Percentiles rank a stretch among this genome's conserved stretches.
These are phyloP conservation scores for Boletus pseudopeckii DNA, from an alignment of 768 basidiomycete species.

Conservation along the genomic window DNA sequence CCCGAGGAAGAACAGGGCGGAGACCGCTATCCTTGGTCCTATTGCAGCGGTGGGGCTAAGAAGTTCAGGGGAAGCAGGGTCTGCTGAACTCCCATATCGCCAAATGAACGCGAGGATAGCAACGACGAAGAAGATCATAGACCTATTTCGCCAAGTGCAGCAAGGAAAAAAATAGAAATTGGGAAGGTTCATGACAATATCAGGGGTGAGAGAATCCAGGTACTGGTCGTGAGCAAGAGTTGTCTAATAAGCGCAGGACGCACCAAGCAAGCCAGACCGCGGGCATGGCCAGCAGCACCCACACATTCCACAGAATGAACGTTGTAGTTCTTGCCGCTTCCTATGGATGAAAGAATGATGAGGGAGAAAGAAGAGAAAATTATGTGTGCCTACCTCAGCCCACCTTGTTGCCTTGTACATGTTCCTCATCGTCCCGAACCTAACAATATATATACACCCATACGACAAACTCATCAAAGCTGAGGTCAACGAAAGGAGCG, in stretches of 20 bases:
- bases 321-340: conserved; percentile 54
- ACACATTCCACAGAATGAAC: conserved; percentile 59
- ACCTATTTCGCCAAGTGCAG: conserved; percentile 35
- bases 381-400: conserved; percentile 53
- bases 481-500: conserved; percentile 61
- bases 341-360: conserved; percentile 28
- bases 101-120: conserved; percentile 67
- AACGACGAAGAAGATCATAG: conserved; percentile 62
- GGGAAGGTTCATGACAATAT: neutral
- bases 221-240: neutral
- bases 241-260: conserved; percentile 3
- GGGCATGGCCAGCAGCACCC: conserved; percentile 66
- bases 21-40: conserved; percentile 53
- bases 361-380: neutral
- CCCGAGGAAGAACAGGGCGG: conserved; percentile 53
- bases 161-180: neutral
- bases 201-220: neutral
- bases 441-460: conserved; percentile 70
- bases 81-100: conserved; percentile 51
- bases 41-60: conserved; percentile 41
- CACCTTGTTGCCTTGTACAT: conserved; percentile 70
- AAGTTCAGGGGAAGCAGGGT: conserved; percentile 33
- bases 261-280: conserved; percentile 71
- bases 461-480: conserved; percentile 69
- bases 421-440: conserved; percentile 69